Conservation (phyloP, 1,139 yeast species). For the Zhuliangozyma blackwelliae region DNA sequence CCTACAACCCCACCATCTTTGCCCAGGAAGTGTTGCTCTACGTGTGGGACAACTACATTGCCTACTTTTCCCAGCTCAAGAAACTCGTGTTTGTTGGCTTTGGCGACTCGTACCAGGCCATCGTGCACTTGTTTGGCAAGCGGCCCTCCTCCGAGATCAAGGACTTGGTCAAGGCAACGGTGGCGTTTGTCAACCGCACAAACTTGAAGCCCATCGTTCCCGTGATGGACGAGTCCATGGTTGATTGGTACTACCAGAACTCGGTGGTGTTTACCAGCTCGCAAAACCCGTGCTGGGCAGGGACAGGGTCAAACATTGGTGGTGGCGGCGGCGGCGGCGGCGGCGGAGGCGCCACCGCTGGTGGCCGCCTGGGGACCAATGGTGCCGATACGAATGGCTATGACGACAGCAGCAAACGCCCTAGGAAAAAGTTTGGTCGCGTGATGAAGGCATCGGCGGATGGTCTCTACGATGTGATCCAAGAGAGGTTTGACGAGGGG, state of each 20-base stretch:
- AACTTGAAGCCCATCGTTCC: conserved; percentile 75
- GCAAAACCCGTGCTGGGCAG: conserved; percentile 77
- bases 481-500: conserved; percentile 82
- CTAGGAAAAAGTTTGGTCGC: conserved; percentile 86
- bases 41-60: conserved; percentile 87
- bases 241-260: conserved; percentile 88
- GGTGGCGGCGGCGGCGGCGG: conserved; percentile 16
- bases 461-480: conserved; percentile 71
- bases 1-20: conserved; percentile 58
- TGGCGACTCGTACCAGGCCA: conserved; percentile 86
- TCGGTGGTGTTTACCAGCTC: conserved; percentile 77
- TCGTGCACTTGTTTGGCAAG: conserved; percentile 85
- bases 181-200: conserved; percentile 65
- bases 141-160: conserved; percentile 55
- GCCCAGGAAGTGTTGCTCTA: conserved; percentile 76
- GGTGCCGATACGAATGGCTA: conserved; percentile 17
- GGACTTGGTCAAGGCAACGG: conserved; percentile 64
- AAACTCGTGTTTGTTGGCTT: conserved; percentile 80
- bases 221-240: conserved; percentile 79
- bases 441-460: conserved; percentile 71
- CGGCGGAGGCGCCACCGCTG: conserved; percentile 13
- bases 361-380: conserved; percentile 8
- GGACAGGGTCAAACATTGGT: conserved; percentile 19
- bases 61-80: conserved; percentile 62
- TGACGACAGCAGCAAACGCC: conserved; percentile 57